Conservation (phyloP, 2,329 filamentous ascomycete species). For the Pseudogymnoascus sp. region DNA sequence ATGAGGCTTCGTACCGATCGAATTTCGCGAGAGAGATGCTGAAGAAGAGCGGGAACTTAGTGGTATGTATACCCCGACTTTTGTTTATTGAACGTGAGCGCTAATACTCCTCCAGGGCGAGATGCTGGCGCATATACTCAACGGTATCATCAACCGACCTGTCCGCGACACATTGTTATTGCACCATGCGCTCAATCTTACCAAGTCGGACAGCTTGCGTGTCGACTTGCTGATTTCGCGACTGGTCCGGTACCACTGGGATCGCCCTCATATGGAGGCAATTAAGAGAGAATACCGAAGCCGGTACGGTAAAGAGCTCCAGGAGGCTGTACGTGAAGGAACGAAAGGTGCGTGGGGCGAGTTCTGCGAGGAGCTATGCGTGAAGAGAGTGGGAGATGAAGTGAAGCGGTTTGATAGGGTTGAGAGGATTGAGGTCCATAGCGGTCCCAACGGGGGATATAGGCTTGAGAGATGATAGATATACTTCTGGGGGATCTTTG, state of each 20-base stretch:
- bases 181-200: constrained; percentile 77
- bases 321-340: constrained; percentile 70
- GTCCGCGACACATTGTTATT: constrained; percentile 87
- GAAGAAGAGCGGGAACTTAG: constrained; percentile 81
- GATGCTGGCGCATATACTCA: constrained; percentile 87
- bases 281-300: constrained; percentile 75
- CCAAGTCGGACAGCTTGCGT: constrained; percentile 57
- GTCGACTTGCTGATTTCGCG: constrained; percentile 83
- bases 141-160: constrained; percentile 91
- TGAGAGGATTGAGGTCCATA: constrained; percentile 3
- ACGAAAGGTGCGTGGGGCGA: constrained; percentile 69
- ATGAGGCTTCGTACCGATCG: constrained; percentile 63
- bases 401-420: constrained; percentile 43
- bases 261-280: constrained; percentile 68
- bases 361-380: constrained; percentile 66
- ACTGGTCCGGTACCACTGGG: constrained; percentile 88
- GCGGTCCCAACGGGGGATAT: neutral
- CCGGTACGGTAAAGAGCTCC: constrained; percentile 67
- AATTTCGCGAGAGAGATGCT: constrained; percentile 88
- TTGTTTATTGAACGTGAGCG: neutral
- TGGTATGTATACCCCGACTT: constrained; percentile 55
- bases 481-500: neutral
- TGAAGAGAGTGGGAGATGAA: constrained; percentile 53
- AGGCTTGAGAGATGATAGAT: neutral
- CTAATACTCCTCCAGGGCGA: constrained; percentile 59